phyloP scores from a whole-genome alignment of 805 yeast species.

The Kluyveromyces siamensis region DNA sequence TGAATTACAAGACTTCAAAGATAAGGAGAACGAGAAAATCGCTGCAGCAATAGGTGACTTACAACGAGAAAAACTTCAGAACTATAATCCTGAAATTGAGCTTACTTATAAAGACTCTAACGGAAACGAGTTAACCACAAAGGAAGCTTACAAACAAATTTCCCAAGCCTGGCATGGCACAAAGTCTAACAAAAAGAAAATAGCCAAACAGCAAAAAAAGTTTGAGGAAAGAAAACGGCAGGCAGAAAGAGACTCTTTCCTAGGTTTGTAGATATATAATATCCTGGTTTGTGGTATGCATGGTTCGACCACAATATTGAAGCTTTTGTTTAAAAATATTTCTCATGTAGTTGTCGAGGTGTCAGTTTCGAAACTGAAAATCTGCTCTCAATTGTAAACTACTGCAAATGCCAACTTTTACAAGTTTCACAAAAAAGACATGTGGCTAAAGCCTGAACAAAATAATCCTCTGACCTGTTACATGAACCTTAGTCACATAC shows the following conservation, averaged over 20 bases:
- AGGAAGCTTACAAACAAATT: slow-evolving; percentile 67
- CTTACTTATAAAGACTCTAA: slow-evolving; percentile 54
- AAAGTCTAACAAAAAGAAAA: slow-evolving; percentile 20
- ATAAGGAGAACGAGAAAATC: slow-evolving; percentile 19
- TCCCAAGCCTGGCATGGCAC: slow-evolving; percentile 74
- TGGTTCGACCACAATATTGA: too few relatives aligned
- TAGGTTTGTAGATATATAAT: neutral
- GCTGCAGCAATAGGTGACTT: slow-evolving; percentile 18
- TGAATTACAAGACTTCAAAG: slow-evolving; percentile 19
- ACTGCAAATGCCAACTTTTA: too few relatives aligned
- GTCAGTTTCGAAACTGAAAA: too few relatives aligned
- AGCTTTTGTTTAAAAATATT: too few relatives aligned
- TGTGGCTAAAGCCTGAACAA: too few relatives aligned
- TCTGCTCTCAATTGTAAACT: too few relatives aligned
- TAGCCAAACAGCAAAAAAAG: slow-evolving; percentile 15
- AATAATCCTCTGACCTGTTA: too few relatives aligned
- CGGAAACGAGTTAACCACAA: slow-evolving; percentile 51
- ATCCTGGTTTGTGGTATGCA: too few relatives aligned
- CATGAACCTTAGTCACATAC: too few relatives aligned
- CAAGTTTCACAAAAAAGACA: too few relatives aligned
- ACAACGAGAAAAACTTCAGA: slow-evolving; percentile 26
- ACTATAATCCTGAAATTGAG: slow-evolving; percentile 36
- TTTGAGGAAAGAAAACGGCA: slow-evolving; percentile 16
- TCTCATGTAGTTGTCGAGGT: too few relatives aligned
- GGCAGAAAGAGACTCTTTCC: slow-evolving; percentile 24